Percentiles rank a stretch among this genome's conserved stretches.
These are phyloP conservation scores for Wickerhamomyces subpelliculosus DNA, from an alignment of 805 yeast species.

Conservation along the genomic window DNA sequence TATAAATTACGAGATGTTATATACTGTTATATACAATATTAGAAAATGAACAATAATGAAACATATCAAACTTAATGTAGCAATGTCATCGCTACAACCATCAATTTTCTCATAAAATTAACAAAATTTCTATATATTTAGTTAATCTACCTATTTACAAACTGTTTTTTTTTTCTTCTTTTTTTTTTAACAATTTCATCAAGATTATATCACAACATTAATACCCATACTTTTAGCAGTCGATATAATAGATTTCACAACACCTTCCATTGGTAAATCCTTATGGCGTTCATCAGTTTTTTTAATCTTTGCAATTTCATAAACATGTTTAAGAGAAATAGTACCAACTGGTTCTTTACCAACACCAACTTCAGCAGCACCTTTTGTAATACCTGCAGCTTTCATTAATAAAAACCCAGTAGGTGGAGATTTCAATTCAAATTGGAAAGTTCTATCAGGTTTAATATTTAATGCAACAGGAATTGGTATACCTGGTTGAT, in stretches of 20 bases:
- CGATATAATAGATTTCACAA: constrained; percentile 76
- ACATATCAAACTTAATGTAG: too few relatives aligned
- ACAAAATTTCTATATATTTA: not conserved
- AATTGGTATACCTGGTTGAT: constrained; percentile 79
- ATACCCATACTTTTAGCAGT: constrained; percentile 91
- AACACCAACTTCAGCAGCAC: constrained; percentile 52
- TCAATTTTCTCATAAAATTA: too few relatives aligned
- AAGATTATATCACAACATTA: constrained; percentile 65
- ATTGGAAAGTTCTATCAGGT: constrained; percentile 87
- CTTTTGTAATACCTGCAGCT: constrained; percentile 77
- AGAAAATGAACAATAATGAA: too few relatives aligned
- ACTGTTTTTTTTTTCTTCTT: not conserved
- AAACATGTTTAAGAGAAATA: constrained; percentile 77
- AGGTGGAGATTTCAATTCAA: constrained; percentile 86
- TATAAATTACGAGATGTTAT: too few relatives aligned
- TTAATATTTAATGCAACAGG: constrained; percentile 80
- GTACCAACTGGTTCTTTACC: constrained; percentile 59
- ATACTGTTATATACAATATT: too few relatives aligned
- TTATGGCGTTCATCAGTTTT: constrained; percentile 78
- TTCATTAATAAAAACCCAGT: constrained; percentile 80
- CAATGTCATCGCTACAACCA: too few relatives aligned
- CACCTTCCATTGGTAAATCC: constrained; percentile 59
- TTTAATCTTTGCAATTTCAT: constrained; percentile 92
- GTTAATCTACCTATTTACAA: not conserved
- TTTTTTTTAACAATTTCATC: too few relatives aligned